phyloP scores from a whole-genome alignment of 768 basidiomycete genomes.

The Dacryopinax primogenitus region DNA sequence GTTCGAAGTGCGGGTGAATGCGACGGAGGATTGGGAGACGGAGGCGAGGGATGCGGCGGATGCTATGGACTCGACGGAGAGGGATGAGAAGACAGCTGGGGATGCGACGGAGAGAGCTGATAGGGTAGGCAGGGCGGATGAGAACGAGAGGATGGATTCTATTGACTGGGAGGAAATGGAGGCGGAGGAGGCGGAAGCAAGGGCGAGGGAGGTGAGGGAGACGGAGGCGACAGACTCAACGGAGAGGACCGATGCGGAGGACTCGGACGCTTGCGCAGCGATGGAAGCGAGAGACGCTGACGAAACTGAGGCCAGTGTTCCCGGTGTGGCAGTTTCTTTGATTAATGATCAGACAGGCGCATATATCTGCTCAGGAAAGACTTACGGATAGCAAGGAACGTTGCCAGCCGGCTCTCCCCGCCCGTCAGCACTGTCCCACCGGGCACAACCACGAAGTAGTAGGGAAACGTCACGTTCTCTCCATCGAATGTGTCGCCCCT shows the following conservation, averaged over 20 bases:
- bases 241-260: background rate
- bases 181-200: constrained; percentile 26
- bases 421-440: constrained; percentile 40
- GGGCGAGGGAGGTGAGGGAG: constrained; percentile 33
- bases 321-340: constrained; percentile 4
- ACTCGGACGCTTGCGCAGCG: constrained; percentile 23
- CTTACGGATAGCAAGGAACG: constrained; percentile 70
- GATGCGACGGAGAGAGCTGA: background rate
- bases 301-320: background rate
- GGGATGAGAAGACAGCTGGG: constrained; percentile 13
- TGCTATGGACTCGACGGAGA: background rate
- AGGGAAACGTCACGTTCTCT: constrained; percentile 52
- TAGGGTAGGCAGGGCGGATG: constrained; percentile 5
- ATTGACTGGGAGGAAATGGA: constrained; percentile 30
- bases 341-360: background rate
- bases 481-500: constrained; percentile 34
- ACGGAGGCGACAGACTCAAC: constrained; percentile 35
- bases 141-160: background rate
- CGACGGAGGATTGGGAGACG: constrained; percentile 20
- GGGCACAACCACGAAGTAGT: constrained; percentile 65
- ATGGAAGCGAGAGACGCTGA: constrained; percentile 16
- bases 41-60: constrained; percentile 17
- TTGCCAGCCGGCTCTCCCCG: constrained; percentile 50
- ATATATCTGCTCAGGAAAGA: constrained; percentile 20
- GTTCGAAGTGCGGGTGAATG: constrained; percentile 15